These are phyloP conservation scores for Bimuria novae-zelandiae DNA, from an alignment of 2,329 filamentous ascomycete species.

Conservation along the genomic window DNA sequence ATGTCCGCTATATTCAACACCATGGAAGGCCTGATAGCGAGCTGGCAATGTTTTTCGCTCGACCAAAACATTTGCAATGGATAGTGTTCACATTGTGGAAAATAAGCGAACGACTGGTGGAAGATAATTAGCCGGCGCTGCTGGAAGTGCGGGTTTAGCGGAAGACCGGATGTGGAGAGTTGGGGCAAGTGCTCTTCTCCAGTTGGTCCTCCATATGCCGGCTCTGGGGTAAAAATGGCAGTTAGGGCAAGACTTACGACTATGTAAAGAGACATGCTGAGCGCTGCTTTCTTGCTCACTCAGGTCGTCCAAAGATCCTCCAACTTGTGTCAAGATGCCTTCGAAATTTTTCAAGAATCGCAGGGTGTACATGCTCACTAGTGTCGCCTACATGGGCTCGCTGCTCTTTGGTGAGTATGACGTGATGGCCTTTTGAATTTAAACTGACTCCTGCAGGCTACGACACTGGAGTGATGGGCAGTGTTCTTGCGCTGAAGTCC, in stretches of 20 bases:
- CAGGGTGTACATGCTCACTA: slow-evolving; percentile 51
- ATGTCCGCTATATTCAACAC: slow-evolving; percentile 1
- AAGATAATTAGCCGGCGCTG: neutral
- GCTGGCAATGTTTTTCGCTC: neutral
- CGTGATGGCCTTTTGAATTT: neutral
- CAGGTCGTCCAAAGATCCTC: neutral
- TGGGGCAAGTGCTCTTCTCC: neutral
- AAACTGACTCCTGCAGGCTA: slow-evolving; percentile 36
- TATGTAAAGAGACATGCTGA: slow-evolving; percentile 4
- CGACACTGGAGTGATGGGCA: slow-evolving; percentile 51
- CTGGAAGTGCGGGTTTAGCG: neutral
- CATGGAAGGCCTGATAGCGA: neutral
- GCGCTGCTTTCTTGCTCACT: neutral
- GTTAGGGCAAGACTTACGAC: neutral
- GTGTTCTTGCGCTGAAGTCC: slow-evolving; percentile 45
- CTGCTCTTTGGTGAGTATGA: slow-evolving; percentile 47
- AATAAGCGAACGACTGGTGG: slow-evolving; percentile 2
- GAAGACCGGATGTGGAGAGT: slow-evolving; percentile 4
- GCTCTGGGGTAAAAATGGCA: neutral
- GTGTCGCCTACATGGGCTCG: slow-evolving; percentile 51
- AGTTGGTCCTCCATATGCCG: neutral
- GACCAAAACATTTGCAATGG: neutral
- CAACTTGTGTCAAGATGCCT: slow-evolving; percentile 11
- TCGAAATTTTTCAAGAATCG: slow-evolving; percentile 47
- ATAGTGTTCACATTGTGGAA: neutral